Evolutionary conservation across 1,284 basidiomycete species (phyloP), one percentile per base, ranked within the genome.

Genomic region (Apiotrichum veenhuisii): DNA sequence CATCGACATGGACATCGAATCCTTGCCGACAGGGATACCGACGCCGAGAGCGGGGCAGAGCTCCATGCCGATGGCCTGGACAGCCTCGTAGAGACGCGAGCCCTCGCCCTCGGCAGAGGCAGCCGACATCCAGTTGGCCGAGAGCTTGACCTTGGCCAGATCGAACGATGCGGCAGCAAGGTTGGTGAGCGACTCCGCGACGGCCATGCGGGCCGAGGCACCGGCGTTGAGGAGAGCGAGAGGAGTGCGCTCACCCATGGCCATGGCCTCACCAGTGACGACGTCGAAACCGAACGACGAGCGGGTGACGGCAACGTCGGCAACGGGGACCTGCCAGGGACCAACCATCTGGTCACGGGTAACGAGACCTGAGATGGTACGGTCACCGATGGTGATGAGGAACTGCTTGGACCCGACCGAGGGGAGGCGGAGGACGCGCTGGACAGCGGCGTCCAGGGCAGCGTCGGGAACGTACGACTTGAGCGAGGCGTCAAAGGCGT

Each of bases 1-100:
- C 95, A 98, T 98, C 59, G 89, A 88, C 95, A 98, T 99, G 34
- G 91, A 94, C 96, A 99, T 98, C 3, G 93, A 97, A 77, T 99
- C 95, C 79, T 99, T 99, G 33, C 96, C 95, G 36, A 98, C 95
- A 0, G 95, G 96, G 51, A 99, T 92, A 25, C 92, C 89, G 23
- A 98, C 80, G 14, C 95, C 94, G 15, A 99, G 83, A 23, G 85
- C 85, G n/a, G 95, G 94, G 75, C 96, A 98, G 14, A 99, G 80
- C 60, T 96, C 91, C 80, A 95, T 83, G 12, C 96, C 95, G 48
- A 98, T 84, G 3, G 96, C 91, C 62, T 88, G 79, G 8, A 98
- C 96, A 20, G 94, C 95, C 61, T 90, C 89, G 78, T 96, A 98
- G 52, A 99, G 81, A 22, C 84, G 86, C 1, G 87, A 86, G 27